These are phyloP conservation scores for Solanum sitiens DNA, from an alignment of 257 asterid species.

Conservation along the genomic window DNA sequence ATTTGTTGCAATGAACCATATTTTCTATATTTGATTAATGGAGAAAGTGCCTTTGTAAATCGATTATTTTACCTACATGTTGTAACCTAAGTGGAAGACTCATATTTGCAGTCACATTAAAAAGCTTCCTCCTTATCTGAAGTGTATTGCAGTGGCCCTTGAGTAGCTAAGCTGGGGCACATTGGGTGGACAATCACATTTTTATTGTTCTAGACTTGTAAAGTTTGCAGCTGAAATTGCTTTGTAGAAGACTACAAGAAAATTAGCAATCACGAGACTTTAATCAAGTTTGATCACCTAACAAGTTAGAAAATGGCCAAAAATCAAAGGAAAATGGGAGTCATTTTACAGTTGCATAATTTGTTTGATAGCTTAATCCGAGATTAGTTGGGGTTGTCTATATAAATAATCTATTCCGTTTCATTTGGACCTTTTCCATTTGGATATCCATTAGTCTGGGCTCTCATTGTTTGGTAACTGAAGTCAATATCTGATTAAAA, in stretches of 20 bases:
- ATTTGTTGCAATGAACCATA: background rate
- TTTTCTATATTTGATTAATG: background rate
- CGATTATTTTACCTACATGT: background rate
- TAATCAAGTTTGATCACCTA: background rate
- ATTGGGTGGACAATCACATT: background rate
- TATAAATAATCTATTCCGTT: background rate
- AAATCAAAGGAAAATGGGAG: background rate
- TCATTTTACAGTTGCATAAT: background rate
- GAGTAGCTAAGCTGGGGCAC: background rate
- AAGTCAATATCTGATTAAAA: background rate
- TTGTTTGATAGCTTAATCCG: background rate
- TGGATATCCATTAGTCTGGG: background rate
- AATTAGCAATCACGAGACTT: background rate
- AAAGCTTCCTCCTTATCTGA: background rate
- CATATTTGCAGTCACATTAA: background rate
- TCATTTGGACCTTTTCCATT: background rate
- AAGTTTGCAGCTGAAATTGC: background rate
- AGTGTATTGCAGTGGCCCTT: background rate
- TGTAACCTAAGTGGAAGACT: background rate
- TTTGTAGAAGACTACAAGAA: background rate
- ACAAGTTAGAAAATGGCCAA: background rate
- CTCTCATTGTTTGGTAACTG: background rate
- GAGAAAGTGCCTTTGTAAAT: background rate
- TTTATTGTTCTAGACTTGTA: background rate
- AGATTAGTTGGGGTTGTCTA: background rate